Percentiles rank a stretch among this genome's conserved stretches.
These are phyloP conservation scores for Capniomyces stellatus DNA, from an alignment of 371 early-diverging fungal species.

Conservation along the genomic window DNA sequence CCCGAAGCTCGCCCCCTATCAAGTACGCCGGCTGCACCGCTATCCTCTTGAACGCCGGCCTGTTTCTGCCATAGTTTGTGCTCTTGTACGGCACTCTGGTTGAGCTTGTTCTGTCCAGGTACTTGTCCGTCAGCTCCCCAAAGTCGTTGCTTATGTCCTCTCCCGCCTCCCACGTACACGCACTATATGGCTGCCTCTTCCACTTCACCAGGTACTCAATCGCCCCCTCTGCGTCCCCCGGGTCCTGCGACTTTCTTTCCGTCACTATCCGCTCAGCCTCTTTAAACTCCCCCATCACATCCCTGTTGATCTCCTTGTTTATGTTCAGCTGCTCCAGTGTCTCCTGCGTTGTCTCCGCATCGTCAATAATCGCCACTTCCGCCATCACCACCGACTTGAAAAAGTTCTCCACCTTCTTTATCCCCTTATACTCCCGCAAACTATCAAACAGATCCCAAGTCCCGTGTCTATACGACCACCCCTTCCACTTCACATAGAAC, in stretches of 20 bases:
- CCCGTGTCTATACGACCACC: conserved; percentile 74
- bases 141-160: conserved; percentile 41
- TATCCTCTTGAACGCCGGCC: conserved; percentile 60
- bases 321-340: conserved; percentile 76
- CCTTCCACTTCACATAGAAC: conserved; percentile 85
- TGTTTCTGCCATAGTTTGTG: conserved; percentile 21
- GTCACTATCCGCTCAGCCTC: conserved; percentile 67
- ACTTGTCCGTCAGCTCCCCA: conserved; percentile 68
- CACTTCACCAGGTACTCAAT: conserved; percentile 83
- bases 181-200: conserved; percentile 69
- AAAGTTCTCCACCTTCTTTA: conserved; percentile 78
- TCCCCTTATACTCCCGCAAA: conserved; percentile 60
- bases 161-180: conserved; percentile 78
- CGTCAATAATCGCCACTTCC: conserved; percentile 37
- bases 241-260: conserved; percentile 23
- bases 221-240: conserved; percentile 1
- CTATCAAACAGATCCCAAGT: conserved; percentile 67
- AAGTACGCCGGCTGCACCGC: conserved; percentile 66
- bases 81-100: conserved; percentile 51
- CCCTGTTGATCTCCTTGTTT: conserved; percentile 60
- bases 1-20: conserved; percentile 78
- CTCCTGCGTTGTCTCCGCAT: conserved; percentile 55
- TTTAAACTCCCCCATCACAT: conserved; percentile 61
- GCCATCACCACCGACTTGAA: conserved; percentile 43
- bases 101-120: conserved; percentile 56